phyloP scores from a whole-genome alignment of 2,329 filamentous ascomycete genomes.

The Phyllosticta citrichinensis region DNA sequence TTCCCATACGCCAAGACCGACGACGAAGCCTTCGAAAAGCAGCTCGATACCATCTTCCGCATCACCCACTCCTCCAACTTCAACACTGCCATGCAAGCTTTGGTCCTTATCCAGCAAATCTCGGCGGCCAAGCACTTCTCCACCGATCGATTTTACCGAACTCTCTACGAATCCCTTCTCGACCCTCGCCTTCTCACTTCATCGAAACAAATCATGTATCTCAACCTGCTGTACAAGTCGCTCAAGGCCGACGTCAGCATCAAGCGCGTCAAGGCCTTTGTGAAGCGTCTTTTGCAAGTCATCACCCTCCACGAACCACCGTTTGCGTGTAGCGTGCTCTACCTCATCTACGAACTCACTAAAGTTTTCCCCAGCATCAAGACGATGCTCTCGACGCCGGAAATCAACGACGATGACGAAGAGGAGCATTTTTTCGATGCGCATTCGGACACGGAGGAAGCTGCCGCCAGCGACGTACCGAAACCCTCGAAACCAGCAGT shows the following conservation, averaged over 20 bases:
- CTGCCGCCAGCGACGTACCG: constrained; percentile 22
- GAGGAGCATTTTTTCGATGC: constrained; percentile 64
- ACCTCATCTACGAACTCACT: constrained; percentile 74
- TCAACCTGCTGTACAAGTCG: constrained; percentile 82
- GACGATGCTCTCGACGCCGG: constrained; percentile 55
- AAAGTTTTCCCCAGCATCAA: constrained; percentile 69
- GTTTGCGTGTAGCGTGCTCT: constrained; percentile 88
- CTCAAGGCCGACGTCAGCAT: constrained; percentile 85
- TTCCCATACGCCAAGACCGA: constrained; percentile 85
- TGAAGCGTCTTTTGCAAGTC: constrained; percentile 84
- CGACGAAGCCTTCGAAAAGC: constrained; percentile 67
- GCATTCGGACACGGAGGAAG: constrained; percentile 40
- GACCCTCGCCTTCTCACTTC: constrained; percentile 81
- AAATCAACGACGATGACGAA: constrained; percentile 67
- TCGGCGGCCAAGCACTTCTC: constrained; percentile 69
- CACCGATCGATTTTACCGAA: constrained; percentile 87
- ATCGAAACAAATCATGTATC: constrained; percentile 89
- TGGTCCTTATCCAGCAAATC: constrained; percentile 90
- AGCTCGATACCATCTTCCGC: constrained; percentile 87
- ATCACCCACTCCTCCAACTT: constrained; percentile 98
- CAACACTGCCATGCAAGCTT: constrained; percentile 93
- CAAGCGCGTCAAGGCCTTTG: constrained; percentile 88
- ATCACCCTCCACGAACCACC: constrained; percentile 81
- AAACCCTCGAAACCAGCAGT: background rate
- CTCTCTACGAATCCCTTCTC: constrained; percentile 86